Conservation (phyloP, 1,284 basidiomycete species). For the Cutaneotrichosporon sp. region DNA sequence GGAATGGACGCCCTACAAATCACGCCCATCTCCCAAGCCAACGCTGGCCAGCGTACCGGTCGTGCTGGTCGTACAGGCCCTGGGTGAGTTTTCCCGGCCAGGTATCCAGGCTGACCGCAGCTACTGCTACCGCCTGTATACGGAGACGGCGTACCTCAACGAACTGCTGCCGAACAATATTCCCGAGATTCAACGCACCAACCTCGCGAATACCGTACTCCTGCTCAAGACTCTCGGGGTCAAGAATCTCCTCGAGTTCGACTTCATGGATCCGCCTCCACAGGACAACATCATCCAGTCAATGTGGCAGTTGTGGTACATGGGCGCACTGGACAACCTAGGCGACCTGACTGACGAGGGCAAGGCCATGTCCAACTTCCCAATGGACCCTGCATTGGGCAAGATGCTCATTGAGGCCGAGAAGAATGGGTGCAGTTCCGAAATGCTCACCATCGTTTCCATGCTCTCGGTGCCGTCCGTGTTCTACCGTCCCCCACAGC, state of each 20-base stretch:
- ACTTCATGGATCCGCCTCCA: constrained; percentile 94
- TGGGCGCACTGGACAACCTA: constrained; percentile 93
- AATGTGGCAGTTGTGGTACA: constrained; percentile 99
- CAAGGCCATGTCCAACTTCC: constrained; percentile 97
- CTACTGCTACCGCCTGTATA: constrained; percentile 93
- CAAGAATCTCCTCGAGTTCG: constrained; percentile 94
- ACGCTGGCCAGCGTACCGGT: constrained; percentile 90
- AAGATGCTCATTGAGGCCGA: constrained; percentile 98
- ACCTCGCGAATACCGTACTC: constrained; percentile 92
- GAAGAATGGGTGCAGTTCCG: constrained; percentile 84
- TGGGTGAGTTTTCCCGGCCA: constrained; percentile 54
- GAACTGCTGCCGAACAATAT: constrained; percentile 96
- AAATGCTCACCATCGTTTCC: constrained; percentile 97
- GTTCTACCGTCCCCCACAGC: constrained; percentile 91
- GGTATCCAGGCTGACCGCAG: not conserved
- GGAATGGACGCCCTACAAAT: constrained; percentile 99
- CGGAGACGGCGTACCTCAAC: constrained; percentile 92
- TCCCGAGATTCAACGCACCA: constrained; percentile 97
- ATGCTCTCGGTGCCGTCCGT: constrained; percentile 98
- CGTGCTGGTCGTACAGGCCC: constrained; percentile 93
- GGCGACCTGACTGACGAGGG: constrained; percentile 92
- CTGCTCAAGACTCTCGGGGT: constrained; percentile 90
- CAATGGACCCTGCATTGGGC: constrained; percentile 94
- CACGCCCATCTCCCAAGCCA: constrained; percentile 96
- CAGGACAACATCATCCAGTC: constrained; percentile 91